Evolutionary conservation across 768 basidiomycete genomes (phyloP).

Genomic region (Agrocybe praecox): DNA sequence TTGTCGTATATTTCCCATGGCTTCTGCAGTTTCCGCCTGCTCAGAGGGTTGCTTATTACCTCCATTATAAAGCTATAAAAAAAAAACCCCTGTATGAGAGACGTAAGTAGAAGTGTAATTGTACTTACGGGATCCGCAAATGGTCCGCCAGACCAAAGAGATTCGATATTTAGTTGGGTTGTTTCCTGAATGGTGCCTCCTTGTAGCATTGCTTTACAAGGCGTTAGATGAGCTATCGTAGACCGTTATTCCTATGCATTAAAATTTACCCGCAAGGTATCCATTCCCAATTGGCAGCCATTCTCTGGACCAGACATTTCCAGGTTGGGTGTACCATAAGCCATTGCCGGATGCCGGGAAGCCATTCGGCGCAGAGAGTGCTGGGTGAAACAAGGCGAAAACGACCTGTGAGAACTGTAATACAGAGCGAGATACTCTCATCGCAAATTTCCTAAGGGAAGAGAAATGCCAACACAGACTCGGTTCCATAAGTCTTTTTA

Average conservation of each 20-base stretch:
- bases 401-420: conserved; percentile 12
- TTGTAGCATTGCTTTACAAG: conserved; percentile 56
- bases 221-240: neutral
- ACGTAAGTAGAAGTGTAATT: neutral
- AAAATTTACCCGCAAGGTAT: conserved; percentile 56
- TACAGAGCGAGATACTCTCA: conserved; percentile 11
- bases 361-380: conserved; percentile 24
- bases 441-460: conserved; percentile 2
- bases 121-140: conserved; percentile 58
- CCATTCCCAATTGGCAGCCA: conserved; percentile 78
- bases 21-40: conserved; percentile 40
- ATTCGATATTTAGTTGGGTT: conserved; percentile 74
- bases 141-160: conserved; percentile 76
- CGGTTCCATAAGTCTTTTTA: neutral
- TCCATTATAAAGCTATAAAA: conserved; percentile 60
- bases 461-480: neutral
- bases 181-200: conserved; percentile 63
- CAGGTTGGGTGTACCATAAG: conserved; percentile 65
- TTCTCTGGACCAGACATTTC: conserved; percentile 56
- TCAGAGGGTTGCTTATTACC: conserved; percentile 61
- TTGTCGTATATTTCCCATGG: conserved; percentile 56
- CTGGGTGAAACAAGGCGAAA: conserved; percentile 3
- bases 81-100: too few relatives aligned
- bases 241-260: neutral
- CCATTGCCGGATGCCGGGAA: conserved; percentile 78